Conservation (phyloP, 2,329 filamentous ascomycete genomes). For the Clarireedia paspali region DNA sequence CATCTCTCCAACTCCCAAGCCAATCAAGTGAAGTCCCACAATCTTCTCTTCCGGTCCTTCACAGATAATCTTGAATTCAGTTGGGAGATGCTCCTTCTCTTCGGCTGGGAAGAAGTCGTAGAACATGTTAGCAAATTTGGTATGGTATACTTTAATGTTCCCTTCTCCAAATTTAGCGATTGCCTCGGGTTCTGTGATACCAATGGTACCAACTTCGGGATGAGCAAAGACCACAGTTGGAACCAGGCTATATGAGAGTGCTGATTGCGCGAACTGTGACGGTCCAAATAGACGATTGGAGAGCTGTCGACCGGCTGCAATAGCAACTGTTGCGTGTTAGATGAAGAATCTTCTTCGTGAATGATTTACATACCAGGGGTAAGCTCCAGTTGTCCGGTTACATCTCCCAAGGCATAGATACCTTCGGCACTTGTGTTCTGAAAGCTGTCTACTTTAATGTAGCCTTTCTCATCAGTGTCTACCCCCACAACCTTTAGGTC, state of each 20-base stretch:
- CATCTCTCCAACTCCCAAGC: conserved; percentile 54
- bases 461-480: conserved; percentile 32
- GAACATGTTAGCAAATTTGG: conserved; percentile 41
- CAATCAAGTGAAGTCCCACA: conserved; percentile 42
- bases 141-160: conserved; percentile 42
- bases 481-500: conserved; percentile 35
- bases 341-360: not conserved
- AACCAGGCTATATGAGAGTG: conserved; percentile 41
- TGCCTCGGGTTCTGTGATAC: conserved; percentile 42
- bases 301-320: conserved; percentile 42
- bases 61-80: conserved; percentile 43
- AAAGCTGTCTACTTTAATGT: conserved; percentile 40
- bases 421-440: conserved; percentile 41
- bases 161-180: conserved; percentile 39
- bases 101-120: conserved; percentile 38
- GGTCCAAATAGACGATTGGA: conserved; percentile 42
- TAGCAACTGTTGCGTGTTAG: conserved; percentile 35
- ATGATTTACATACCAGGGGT: conserved; percentile 36
- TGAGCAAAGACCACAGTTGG: conserved; percentile 46
- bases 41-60: conserved; percentile 41
- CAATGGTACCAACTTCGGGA: conserved; percentile 41
- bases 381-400: conserved; percentile 42
- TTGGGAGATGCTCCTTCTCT: conserved; percentile 43
- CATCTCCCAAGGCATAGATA: conserved; percentile 42
- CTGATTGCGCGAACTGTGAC: conserved; percentile 34